Conservation (phyloP, 441 rosid genomes). For the Corymbia calophylla region DNA sequence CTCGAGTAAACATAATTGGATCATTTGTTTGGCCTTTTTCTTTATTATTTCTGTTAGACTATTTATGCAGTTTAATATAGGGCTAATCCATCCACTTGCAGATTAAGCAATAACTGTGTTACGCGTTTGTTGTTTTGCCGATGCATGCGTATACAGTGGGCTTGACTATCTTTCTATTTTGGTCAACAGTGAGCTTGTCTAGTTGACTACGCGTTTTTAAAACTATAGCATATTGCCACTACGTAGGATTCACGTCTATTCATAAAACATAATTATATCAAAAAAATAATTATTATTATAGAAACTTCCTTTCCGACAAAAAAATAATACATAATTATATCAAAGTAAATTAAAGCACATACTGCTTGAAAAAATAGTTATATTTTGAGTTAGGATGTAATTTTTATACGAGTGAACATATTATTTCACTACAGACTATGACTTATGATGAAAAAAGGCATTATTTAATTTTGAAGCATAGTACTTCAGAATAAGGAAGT, state of each 20-base stretch:
- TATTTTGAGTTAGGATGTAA: too few relatives aligned
- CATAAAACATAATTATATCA: too few relatives aligned
- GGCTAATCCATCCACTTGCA: neutral
- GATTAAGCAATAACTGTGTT: neutral
- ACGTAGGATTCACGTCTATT: neutral
- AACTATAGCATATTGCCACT: neutral
- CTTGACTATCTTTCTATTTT: neutral
- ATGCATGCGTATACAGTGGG: neutral
- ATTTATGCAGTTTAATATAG: neutral
- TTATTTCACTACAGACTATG: fast-evolving
- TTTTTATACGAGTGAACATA: neutral
- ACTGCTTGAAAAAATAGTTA: too few relatives aligned
- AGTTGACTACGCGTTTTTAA: too few relatives aligned
- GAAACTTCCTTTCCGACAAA: too few relatives aligned
- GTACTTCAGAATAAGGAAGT: too few relatives aligned
- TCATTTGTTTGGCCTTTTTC: neutral
- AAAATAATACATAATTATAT: too few relatives aligned
- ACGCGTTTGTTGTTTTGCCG: neutral
- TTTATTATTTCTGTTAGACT: neutral
- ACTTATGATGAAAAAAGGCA: neutral
- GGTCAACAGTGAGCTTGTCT: too few relatives aligned
- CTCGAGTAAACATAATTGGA: neutral
- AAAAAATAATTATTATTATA: too few relatives aligned
- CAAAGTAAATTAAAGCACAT: too few relatives aligned
- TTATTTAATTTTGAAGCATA: too few relatives aligned